phyloP scores from a whole-genome alignment of 495 filamentous ascomycete species.

The Letharia lupina region DNA sequence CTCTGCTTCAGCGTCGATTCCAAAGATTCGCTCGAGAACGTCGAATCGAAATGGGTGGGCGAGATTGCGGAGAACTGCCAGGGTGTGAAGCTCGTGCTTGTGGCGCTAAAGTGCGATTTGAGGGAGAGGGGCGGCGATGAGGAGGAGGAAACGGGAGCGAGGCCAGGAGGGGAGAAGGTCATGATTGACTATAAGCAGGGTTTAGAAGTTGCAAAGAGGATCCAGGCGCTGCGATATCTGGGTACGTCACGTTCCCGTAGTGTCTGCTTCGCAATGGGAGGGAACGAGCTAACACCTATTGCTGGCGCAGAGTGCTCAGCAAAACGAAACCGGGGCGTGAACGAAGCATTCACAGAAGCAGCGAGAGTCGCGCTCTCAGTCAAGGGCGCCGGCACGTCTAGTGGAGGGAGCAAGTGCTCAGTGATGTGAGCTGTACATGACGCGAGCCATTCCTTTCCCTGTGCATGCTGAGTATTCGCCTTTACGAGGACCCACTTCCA shows the following conservation, averaged over 20 bases:
- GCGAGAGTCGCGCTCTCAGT: slow-evolving; percentile 92
- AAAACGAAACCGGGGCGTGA: slow-evolving; percentile 93
- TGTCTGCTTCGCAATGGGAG: neutral
- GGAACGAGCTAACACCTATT: neutral
- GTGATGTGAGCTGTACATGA: slow-evolving; percentile 41
- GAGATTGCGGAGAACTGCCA: slow-evolving; percentile 98
- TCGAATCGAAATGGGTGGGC: slow-evolving; percentile 94
- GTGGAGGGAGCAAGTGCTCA: slow-evolving; percentile 45
- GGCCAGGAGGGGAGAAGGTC: slow-evolving; percentile 39
- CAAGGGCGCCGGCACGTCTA: slow-evolving; percentile 43
- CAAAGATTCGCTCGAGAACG: slow-evolving; percentile 93
- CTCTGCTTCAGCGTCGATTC: slow-evolving; percentile 97
- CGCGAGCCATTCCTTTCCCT: neutral
- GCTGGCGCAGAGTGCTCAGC: slow-evolving; percentile 74
- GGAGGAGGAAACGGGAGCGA: slow-evolving; percentile 45
- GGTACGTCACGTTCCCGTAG: slow-evolving; percentile 39
- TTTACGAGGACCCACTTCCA: neutral
- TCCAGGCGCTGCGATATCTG: slow-evolving; percentile 80
- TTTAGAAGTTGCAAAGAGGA: slow-evolving; percentile 82
- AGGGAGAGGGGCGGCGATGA: slow-evolving; percentile 59
- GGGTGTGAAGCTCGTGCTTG: slow-evolving; percentile 87
- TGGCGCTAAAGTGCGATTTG: slow-evolving; percentile 94
- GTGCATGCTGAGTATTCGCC: neutral
- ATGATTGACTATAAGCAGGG: slow-evolving; percentile 91
- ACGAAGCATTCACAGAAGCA: slow-evolving; percentile 97